These are phyloP conservation scores for Chalciporus piperatus DNA, from an alignment of 768 basidiomycete genomes.

Conservation along the genomic window DNA sequence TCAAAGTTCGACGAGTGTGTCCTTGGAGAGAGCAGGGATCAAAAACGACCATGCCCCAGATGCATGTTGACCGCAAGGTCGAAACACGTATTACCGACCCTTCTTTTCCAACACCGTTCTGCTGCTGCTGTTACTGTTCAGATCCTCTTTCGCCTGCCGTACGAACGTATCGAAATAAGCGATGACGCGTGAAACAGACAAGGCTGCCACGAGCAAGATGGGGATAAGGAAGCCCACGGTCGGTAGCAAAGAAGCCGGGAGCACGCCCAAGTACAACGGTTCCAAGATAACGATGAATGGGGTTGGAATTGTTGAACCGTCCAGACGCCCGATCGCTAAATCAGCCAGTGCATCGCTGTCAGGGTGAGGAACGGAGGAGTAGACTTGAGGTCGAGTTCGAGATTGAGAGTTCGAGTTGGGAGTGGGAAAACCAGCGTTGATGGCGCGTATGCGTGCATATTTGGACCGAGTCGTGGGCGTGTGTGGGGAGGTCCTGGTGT, in stretches of 20 bases:
- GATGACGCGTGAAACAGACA: constrained; percentile 14
- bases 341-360: constrained; percentile 15
- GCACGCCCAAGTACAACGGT: constrained; percentile 54
- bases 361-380: not conserved
- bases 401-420: constrained; percentile 26
- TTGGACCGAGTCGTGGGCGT: constrained; percentile 36
- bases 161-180: constrained; percentile 21
- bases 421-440: constrained; percentile 51
- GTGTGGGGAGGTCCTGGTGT: constrained; percentile 1
- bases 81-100: constrained; percentile 19
- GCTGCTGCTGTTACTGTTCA: not conserved
- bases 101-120: constrained; percentile 9
- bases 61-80: constrained; percentile 22
- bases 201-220: constrained; percentile 25
- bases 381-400: not conserved
- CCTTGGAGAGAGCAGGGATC: not conserved
- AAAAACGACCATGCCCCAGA: constrained; percentile 19
- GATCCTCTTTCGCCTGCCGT: constrained; percentile 26
- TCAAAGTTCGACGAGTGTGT: not conserved
- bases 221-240: constrained; percentile 29
- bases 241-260: constrained; percentile 53
- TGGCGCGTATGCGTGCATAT: constrained; percentile 57
- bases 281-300: constrained; percentile 56
- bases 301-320: constrained; percentile 31
- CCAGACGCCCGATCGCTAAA: constrained; percentile 8